These are phyloP conservation scores for Pseudocercospora eumusae DNA, from an alignment of 2,329 filamentous ascomycete genomes.

Conservation along the genomic window DNA sequence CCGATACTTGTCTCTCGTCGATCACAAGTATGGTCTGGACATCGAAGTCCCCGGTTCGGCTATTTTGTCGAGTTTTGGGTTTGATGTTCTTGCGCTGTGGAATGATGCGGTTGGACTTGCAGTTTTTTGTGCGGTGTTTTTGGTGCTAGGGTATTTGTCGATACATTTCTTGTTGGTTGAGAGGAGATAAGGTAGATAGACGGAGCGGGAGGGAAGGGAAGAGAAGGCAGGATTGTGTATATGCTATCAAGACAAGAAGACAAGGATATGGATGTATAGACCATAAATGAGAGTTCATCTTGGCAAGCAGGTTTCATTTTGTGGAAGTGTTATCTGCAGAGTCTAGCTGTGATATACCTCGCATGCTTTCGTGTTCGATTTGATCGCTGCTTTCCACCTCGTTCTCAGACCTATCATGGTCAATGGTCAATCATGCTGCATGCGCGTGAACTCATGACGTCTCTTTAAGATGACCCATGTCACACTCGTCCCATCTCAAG, in stretches of 20 bases:
- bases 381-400: neutral
- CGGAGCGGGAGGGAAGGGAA: neutral
- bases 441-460: neutral
- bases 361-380: neutral
- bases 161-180: constrained; percentile 95
- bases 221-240: neutral
- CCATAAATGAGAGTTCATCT: neutral
- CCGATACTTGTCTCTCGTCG: constrained; percentile 80
- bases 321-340: neutral
- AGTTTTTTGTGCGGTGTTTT: constrained; percentile 78
- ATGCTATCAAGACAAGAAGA: neutral
- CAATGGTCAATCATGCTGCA: neutral
- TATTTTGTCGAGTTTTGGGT: constrained; percentile 92
- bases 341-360: neutral
- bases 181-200: constrained; percentile 65
- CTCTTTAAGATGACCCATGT: neutral
- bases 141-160: constrained; percentile 82
- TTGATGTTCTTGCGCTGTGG: constrained; percentile 85
- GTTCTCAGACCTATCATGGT: neutral
- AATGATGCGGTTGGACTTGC: constrained; percentile 77
- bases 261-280: neutral
- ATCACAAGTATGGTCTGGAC: constrained; percentile 93
- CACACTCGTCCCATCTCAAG: neutral
- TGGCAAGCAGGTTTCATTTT: neutral
- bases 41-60: constrained; percentile 94